phyloP scores from a whole-genome alignment of 1,284 basidiomycete genomes.

The Phylloporus sp. region DNA sequence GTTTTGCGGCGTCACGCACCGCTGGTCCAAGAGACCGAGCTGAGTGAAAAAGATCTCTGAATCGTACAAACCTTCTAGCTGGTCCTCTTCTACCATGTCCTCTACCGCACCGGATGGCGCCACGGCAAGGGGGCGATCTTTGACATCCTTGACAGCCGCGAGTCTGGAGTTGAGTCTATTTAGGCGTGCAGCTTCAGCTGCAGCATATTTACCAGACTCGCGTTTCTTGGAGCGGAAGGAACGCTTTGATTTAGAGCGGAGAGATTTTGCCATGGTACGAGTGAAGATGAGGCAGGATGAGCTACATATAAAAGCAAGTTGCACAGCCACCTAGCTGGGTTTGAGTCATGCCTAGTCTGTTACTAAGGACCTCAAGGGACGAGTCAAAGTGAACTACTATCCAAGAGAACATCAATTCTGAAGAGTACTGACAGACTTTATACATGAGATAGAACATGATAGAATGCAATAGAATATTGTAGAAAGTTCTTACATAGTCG shows the following conservation, averaged over 20 bases:
- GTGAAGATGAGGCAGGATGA: background rate
- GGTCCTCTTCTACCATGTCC: constrained; percentile 39
- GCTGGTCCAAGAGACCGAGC: constrained; percentile 48
- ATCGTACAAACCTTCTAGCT: constrained; percentile 64
- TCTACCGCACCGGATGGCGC: constrained; percentile 46
- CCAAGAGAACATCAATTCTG: too few species aligned
- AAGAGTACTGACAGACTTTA: too few species aligned
- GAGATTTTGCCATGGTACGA: constrained; percentile 81
- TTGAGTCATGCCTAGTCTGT: too few species aligned
- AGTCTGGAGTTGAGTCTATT: constrained; percentile 79
- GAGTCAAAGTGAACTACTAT: too few species aligned
- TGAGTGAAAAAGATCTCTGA: constrained; percentile 39
- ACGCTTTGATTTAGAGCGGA: constrained; percentile 89
- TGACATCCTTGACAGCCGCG: constrained; percentile 45
- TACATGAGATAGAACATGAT: too few species aligned
- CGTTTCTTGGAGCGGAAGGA: constrained; percentile 87
- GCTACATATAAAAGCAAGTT: background rate
- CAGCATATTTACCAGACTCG: constrained; percentile 82
- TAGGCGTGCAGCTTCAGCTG: constrained; percentile 82
- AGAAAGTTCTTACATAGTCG: too few species aligned
- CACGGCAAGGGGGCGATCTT: constrained; percentile 33
- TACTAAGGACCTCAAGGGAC: too few species aligned
- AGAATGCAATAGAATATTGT: too few species aligned
- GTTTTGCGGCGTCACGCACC: constrained; percentile 55
- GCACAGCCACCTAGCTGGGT: constrained; percentile 23